phyloP scores from a whole-genome alignment of 257 asterid genomes.

The Rehmannia glutinosa region DNA sequence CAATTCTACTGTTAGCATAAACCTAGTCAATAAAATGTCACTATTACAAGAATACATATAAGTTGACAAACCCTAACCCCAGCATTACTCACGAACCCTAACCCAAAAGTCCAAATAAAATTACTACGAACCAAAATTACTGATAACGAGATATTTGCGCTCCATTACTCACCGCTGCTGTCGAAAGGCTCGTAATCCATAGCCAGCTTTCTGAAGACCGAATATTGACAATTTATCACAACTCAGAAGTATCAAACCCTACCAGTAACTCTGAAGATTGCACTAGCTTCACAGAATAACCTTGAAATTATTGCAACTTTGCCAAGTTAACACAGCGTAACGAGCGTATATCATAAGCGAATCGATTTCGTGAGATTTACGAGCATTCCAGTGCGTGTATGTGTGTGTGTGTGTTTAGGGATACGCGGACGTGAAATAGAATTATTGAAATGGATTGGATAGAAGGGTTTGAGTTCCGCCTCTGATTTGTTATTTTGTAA shows the following conservation, averaged over 20 bases:
- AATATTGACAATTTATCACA: conserved; percentile 17
- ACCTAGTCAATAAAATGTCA: conserved; percentile 3
- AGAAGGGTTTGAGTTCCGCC: conserved; percentile 26
- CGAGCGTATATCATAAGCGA: conserved; percentile 5
- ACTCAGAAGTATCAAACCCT: conserved; percentile 26
- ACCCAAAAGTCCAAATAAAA: not conserved
- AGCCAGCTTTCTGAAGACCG: conserved; percentile 46
- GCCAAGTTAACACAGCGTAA: conserved; percentile 16
- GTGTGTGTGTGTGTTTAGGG: conserved; percentile 23
- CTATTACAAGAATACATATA: conserved; percentile 17
- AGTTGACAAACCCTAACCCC: conserved; percentile 26
- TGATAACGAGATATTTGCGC: not conserved
- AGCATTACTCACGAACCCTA: conserved; percentile 14
- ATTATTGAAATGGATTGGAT: conserved; percentile 16
- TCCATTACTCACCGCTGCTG: conserved; percentile 69
- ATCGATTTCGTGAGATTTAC: conserved; percentile 21
- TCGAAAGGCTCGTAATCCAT: conserved; percentile 74
- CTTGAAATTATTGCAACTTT: not conserved
- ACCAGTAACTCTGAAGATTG: conserved; percentile 7
- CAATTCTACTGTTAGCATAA: conserved; percentile 4
- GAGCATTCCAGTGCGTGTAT: conserved; percentile 16
- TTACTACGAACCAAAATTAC: not conserved
- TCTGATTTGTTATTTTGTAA: conserved; percentile 7
- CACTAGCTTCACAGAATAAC: not conserved
- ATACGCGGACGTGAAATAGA: conserved; percentile 59